These are phyloP conservation scores for Nakazawaea sp. DNA, from an alignment of 805 yeast species.

Conservation along the genomic window DNA sequence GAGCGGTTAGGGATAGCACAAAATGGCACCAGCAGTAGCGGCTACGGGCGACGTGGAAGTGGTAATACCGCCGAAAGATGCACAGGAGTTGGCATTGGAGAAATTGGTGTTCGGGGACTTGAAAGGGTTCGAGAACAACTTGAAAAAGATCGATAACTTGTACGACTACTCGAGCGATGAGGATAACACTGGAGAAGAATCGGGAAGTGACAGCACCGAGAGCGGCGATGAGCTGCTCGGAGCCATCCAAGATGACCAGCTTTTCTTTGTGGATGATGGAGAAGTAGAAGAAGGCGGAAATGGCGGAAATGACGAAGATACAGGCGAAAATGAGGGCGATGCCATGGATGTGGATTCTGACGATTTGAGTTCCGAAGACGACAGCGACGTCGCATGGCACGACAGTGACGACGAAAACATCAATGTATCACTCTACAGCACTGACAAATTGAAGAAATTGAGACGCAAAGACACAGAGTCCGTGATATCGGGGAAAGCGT, in stretches of 20 bases:
- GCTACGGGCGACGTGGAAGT: conserved; percentile 14
- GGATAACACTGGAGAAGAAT: conserved; percentile 23
- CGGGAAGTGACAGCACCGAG: conserved; percentile 1
- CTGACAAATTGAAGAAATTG: conserved; percentile 64
- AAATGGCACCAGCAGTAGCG: conserved; percentile 6
- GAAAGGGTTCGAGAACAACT: conserved; percentile 61
- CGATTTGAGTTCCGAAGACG: conserved; percentile 22
- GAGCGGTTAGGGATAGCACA: too few species aligned
- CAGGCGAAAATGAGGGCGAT: conserved; percentile 15
- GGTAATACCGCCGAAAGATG: conserved; percentile 64
- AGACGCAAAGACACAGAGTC: conserved; percentile 42
- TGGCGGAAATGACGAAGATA: conserved; percentile 1
- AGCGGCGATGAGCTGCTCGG: conserved; percentile 27
- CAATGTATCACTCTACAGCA: conserved; percentile 48
- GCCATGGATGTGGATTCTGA: conserved; percentile 21
- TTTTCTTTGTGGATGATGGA: conserved; percentile 50
- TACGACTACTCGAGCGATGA: conserved; percentile 39
- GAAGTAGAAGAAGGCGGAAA: conserved; percentile 15
- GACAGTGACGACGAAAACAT: conserved; percentile 88
- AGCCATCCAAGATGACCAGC: conserved; percentile 36
- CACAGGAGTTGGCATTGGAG: conserved; percentile 75
- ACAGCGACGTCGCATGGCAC: conserved; percentile 56
- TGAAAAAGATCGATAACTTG: conserved; percentile 54
- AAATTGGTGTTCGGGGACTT: conserved; percentile 86
- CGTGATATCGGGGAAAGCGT: conserved; percentile 24